These are phyloP conservation scores for Wickerhamomyces kurtzmanii DNA, from an alignment of 805 yeast species.

Conservation along the genomic window DNA sequence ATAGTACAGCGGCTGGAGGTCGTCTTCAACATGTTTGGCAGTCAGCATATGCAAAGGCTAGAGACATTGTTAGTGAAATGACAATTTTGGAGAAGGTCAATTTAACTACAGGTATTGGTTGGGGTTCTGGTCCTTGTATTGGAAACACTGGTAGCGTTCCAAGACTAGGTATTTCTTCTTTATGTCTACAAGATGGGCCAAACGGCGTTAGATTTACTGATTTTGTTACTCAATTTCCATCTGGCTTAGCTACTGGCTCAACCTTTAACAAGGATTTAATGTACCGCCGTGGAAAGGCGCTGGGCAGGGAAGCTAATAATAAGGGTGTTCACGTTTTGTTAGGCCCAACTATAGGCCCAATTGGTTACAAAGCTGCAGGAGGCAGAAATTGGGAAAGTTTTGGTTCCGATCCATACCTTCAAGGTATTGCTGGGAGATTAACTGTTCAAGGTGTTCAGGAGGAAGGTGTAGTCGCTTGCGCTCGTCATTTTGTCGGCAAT, in stretches of 20 bases:
- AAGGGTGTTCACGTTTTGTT: constrained; percentile 48
- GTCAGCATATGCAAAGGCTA: constrained; percentile 45
- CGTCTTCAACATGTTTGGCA: constrained; percentile 44
- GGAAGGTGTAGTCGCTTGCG: constrained; percentile 47
- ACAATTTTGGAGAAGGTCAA: constrained; percentile 50
- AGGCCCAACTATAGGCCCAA: constrained; percentile 52
- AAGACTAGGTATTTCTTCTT: constrained; percentile 39
- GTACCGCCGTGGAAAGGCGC: constrained; percentile 42
- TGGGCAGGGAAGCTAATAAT: constrained; percentile 42
- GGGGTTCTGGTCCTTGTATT: constrained; percentile 53
- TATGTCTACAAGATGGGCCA: constrained; percentile 58
- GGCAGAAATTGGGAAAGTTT: constrained; percentile 61
- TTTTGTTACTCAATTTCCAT: constrained; percentile 44
- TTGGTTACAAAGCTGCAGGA: constrained; percentile 52
- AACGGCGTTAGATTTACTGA: constrained; percentile 51
- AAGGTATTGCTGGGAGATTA: constrained; percentile 42
- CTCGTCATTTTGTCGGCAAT: constrained; percentile 48
- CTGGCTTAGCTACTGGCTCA: constrained; percentile 49
- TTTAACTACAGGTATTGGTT: constrained; percentile 54
- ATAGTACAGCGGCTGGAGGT: constrained; percentile 28
- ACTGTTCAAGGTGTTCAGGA: constrained; percentile 47
- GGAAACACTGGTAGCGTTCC: constrained; percentile 55
- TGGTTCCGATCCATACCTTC: constrained; percentile 52
- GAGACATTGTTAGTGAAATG: constrained; percentile 45
- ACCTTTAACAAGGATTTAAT: constrained; percentile 45